Base-by-base conservation (phyloP, 768 basidiomycete genomes). In the Boletus patriciae region DNA sequence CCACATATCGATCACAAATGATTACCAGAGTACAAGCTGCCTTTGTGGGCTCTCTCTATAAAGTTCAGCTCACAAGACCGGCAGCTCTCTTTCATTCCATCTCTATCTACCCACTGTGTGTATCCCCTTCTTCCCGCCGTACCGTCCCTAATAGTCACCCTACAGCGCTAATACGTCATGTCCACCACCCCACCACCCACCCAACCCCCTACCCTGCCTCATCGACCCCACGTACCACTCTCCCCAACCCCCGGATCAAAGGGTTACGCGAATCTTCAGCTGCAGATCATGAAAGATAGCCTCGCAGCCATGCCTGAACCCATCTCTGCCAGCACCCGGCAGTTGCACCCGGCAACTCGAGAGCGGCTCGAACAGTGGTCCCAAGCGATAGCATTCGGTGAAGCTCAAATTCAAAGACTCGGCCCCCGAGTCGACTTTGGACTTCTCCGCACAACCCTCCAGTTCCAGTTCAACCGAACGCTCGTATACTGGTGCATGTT, bases 401-500 rank as follows among this genome's bases (percentile, higher is more conserved):
- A 71, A 48, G 57, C 51, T 21, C 52, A 65, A 27, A 71, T 70
- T 16, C 55, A 27, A 33, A 45, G 11, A 46, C 51, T 62, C 3
- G 70, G 70, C 23, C 47, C 63, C 42, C 60, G 31, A n/a, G 62
- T 72, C 40, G 12, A 55, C 40, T 5, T 25, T 4, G 3, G 7
- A 9, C 12, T 66, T 43, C 52, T 71, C 21, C 54, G 46, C 7
- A 42, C 11, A 19, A 70, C 58, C 19, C 57, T 66, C 54, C 60
- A 65, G 40, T 29, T 50, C n/a, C 62, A 59, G 52, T 63, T 57
- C 57, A 58, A 58, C 16, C 60, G 59, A 25, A 50, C 62, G 29
- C 45, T 74, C 59, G 53, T 72, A 3, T 68, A 70, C 48, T 79
- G 75, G 72, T 68, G 69, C 37, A 71, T 74, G 34, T 87, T 88